Percentiles rank a stretch among this genome's conserved stretches.
Evolutionary conservation across 345 rosid genomes (phyloP).

Genomic region (Populus pruinosa): DNA sequence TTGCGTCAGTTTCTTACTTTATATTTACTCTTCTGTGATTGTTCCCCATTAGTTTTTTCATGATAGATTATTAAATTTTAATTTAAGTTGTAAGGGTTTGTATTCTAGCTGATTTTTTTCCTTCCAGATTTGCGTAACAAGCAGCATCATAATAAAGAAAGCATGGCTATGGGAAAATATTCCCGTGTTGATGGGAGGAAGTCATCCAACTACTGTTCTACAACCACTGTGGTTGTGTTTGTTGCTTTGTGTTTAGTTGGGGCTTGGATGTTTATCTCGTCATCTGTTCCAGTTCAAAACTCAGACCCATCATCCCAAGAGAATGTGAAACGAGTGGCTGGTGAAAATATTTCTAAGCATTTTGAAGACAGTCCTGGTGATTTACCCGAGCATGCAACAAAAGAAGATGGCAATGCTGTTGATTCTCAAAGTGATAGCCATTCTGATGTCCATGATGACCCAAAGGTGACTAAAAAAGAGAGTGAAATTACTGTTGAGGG

Average conservation of each 20-base stretch:
- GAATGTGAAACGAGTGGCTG: conserved; percentile 41
- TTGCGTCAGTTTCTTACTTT: background rate
- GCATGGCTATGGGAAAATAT: conserved; percentile 74
- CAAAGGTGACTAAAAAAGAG: conserved; percentile 18
- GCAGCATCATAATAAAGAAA: background rate
- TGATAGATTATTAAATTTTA: background rate
- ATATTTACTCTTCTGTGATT: background rate
- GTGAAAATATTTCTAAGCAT: conserved; percentile 26
- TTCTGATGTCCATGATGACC: conserved; percentile 15
- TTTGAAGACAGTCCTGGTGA: conserved; percentile 62
- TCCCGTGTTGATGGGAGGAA: conserved; percentile 61
- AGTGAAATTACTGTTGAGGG: conserved; percentile 2
- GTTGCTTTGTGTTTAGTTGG: conserved; percentile 92
- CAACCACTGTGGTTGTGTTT: conserved; percentile 68
- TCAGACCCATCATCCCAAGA: conserved; percentile 53
- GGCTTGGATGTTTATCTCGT: conserved; percentile 93
- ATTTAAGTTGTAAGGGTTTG: background rate
- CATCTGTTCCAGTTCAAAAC: conserved; percentile 60
- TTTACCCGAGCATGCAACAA: conserved; percentile 56
- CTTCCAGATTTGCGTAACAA: conserved; percentile 2
- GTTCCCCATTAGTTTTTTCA: background rate
- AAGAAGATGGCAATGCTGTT: conserved; percentile 40
- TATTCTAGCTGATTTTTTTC: background rate
- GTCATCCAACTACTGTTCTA: conserved; percentile 75
- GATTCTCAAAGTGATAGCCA: conserved; percentile 6